phyloP scores from a whole-genome alignment of 495 filamentous ascomycete species.

The Physcia stellaris region DNA sequence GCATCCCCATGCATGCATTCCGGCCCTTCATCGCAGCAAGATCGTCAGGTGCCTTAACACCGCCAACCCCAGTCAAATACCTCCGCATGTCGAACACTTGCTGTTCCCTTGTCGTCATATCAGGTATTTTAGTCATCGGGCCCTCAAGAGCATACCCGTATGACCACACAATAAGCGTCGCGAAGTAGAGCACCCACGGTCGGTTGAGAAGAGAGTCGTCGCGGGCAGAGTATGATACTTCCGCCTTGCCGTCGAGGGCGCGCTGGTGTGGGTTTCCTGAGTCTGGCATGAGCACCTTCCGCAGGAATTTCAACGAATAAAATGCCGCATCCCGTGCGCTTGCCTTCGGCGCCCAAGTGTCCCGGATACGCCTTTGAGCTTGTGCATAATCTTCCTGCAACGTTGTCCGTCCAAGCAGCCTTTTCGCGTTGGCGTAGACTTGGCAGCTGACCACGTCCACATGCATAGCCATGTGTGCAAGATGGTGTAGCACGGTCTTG shows the following conservation, averaged over 20 bases:
- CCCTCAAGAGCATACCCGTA: conserved; percentile 92
- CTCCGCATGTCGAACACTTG: conserved; percentile 64
- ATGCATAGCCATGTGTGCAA: conserved; percentile 97
- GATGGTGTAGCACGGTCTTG: conserved; percentile 75
- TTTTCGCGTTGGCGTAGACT: conserved; percentile 77
- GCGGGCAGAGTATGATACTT: conserved; percentile 55
- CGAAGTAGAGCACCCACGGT: conserved; percentile 96
- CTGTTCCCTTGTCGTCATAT: conserved; percentile 42
- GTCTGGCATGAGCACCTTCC: conserved; percentile 57
- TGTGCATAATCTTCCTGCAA: conserved; percentile 65
- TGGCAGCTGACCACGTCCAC: conserved; percentile 97
- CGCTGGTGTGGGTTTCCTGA: conserved; percentile 19
- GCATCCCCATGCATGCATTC: conserved; percentile 69
- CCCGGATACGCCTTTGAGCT: conserved; percentile 74
- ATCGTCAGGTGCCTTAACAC: conserved; percentile 67
- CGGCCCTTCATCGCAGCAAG: conserved; percentile 60
- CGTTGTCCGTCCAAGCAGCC: conserved; percentile 76
- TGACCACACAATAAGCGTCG: conserved; percentile 83
- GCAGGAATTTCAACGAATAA: conserved; percentile 81
- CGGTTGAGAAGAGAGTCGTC: conserved; percentile 86
- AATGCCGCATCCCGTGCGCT: conserved; percentile 87
- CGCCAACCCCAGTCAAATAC: conserved; percentile 62
- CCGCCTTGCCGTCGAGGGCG: conserved; percentile 14
- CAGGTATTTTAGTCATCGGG: conserved; percentile 40
- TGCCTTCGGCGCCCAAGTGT: conserved; percentile 82